Evolutionary conservation across 1,284 basidiomycete species (phyloP), one percentile per base, ranked within the genome.

Genomic region (Lentinus polychrous): DNA sequence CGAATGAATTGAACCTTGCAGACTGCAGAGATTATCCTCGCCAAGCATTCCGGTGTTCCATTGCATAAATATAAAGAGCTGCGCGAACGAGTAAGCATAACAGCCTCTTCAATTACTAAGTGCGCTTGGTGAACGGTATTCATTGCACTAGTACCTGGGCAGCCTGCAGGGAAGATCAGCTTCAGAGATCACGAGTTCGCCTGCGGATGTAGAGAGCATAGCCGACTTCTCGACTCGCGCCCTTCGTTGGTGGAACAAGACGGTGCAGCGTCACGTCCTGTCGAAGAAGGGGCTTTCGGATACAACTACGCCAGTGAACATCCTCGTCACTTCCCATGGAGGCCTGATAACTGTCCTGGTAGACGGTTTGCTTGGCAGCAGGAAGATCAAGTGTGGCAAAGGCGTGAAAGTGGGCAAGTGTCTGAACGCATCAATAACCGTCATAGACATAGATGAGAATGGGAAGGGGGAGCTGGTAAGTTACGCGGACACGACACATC

Each of bases 301-400:
- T 57, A 54, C 44, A 49, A 50, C 23, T 60, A 54, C 52, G 40
- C 57, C 69, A 44, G 60, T 63, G 49, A 64, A 73, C 53, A 69
- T 86, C 39, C 70, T 90, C 22, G 73, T 81, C 3, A 75, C 79
- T 47, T 77, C 79, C 34, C 86, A 90, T 52, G 84, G 83, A 2
- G 84, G 76, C 0, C 72, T 76, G 55, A 84, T 88, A 51, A 63
- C 66, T 17, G 67, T 69, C 14, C 68, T 88, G 42, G 62, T 83
- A 45, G 68, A 66, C 31, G 65, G 60, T 37, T 59, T 86, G 56
- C 53, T 76, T 15, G 64, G 64, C 10, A 69, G 67, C 37, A 61
- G 70, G 34, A 62, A 67, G 53, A 51, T 77, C 34, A 55, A 51
- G 37, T 67, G 63, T 46, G 70, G 57, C 35, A 55, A 57, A n/a